phyloP scores from a whole-genome alignment of 371 early-diverging fungal species.

The Blastocladiella emersonii region DNA sequence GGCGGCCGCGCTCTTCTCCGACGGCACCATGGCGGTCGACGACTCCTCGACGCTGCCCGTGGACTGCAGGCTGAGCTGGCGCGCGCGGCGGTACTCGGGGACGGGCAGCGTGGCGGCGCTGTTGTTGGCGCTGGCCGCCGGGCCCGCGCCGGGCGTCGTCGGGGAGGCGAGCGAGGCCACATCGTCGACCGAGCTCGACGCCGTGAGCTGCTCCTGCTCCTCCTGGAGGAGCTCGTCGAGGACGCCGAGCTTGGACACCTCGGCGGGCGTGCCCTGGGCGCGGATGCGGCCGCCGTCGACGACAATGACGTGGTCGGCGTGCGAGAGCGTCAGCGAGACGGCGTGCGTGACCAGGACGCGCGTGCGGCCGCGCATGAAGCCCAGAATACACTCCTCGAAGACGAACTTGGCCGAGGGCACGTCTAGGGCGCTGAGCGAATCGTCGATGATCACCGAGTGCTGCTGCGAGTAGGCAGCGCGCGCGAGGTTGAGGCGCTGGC shows the following conservation, averaged over 20 bases:
- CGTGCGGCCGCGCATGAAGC: slow-evolving; percentile 58
- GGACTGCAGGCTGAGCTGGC: neutral
- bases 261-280: slow-evolving; percentile 2
- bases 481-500: slow-evolving; percentile 28
- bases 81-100: neutral
- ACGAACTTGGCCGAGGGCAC: neutral
- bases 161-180: neutral
- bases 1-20: neutral
- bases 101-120: neutral
- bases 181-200: too few relatives aligned
- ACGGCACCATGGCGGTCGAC: too few relatives aligned
- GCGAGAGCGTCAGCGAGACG: slow-evolving; percentile 9
- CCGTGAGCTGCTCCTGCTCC: neutral
- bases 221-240: slow-evolving; percentile 17
- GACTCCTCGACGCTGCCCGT: too few relatives aligned
- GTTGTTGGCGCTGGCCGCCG: too few relatives aligned
- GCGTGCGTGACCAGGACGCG: slow-evolving; percentile 67
- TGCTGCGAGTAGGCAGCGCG: slow-evolving; percentile 30
- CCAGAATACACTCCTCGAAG: slow-evolving; percentile 37
- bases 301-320: slow-evolving; percentile 8
- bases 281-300: neutral
- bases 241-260: slow-evolving; percentile 22
- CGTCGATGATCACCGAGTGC: neutral
- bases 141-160: too few relatives aligned
- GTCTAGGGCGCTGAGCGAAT: neutral